Evolutionary conservation across 345 rosid species (phyloP).

Genomic region (Salix arbutifolia): DNA sequence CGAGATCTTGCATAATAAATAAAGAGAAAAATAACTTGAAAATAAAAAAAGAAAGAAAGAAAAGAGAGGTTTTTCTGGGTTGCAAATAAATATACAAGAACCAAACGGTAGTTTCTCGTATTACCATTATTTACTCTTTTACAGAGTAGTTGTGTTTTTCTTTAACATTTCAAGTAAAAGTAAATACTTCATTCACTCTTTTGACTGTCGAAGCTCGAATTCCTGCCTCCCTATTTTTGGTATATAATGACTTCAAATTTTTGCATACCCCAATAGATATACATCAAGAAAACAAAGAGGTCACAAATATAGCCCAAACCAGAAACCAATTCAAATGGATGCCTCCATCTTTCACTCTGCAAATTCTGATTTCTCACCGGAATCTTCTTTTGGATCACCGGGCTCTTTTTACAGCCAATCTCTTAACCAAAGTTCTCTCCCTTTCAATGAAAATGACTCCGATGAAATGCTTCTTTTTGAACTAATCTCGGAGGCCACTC

Average conservation of each 20-base stretch:
- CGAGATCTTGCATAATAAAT: neutral
- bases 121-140: no score
- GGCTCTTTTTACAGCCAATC: conserved; percentile 38
- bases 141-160: no score
- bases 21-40: neutral
- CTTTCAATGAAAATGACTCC: conserved; percentile 89
- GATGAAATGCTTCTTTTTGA: conserved; percentile 86
- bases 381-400: conserved; percentile 51
- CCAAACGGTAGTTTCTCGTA: no score
- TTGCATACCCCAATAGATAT: neutral
- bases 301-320: neutral
- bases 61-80: no score
- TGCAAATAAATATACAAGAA: no score
- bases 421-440: conserved; percentile 39
- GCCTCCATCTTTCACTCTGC: conserved; percentile 37
- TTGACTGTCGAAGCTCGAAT: neutral
- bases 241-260: conserved; percentile 27
- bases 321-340: conserved; percentile 37
- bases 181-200: neutral
- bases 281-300: neutral
- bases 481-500: conserved; percentile 43
- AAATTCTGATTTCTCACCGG: conserved; percentile 48
- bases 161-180: neutral
- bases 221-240: conserved; percentile 3
- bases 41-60: no score